Base-by-base conservation (phyloP, 2,329 filamentous ascomycete species). In the Cladobotryum protrusum region DNA sequence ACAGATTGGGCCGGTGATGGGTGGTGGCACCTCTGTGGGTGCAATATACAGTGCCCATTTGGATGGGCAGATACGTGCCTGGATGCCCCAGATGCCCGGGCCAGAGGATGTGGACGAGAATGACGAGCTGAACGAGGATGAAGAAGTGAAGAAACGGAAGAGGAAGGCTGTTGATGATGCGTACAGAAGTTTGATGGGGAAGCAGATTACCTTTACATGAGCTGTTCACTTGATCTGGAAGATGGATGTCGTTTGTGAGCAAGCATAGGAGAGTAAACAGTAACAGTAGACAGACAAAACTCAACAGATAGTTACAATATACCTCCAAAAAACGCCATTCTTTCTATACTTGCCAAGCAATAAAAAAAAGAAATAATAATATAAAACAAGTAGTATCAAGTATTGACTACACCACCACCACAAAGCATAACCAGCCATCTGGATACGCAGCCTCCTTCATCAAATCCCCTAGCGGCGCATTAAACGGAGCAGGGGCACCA, bases 351-450 rank as follows among this genome's bases (percentile, higher is more conserved):
- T 6, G 24, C 18, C 35, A 24, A 32, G 24, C 29, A 4, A n/a
- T 41, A 11, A 35, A 35, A 8, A 35, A 35, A 35, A 14, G 33
- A 14, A 35, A 35, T 14, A 35, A 9, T 14, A 35, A 14, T 18
- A 3, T 14, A 35, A 14, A 35, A 13, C n/a, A 20, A 34, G n/a
- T 11, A 12, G 8, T 13, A 24, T n/a, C n/a, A 20, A n/a, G 40
- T 32, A 11, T 11, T 45, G 8, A 72, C 63, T 89, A 75, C 72
- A 95, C 85, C 17, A 84, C 77, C 5, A 96, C 79, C 47, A 89
- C 87, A 39, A 96, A 69, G 66, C 89, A 89, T 20, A 96, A 67
- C 86, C 91, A 99, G 0, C 93, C 93, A 69, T 99, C 93, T 0
- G 89, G 83, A 72, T 96, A 97, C 2, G 89, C 83, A 4, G 87